Evolutionary conservation across 1,284 basidiomycete species (phyloP), one percentile per base, ranked within the genome.

Genomic region (Amylostereum areolatum): DNA sequence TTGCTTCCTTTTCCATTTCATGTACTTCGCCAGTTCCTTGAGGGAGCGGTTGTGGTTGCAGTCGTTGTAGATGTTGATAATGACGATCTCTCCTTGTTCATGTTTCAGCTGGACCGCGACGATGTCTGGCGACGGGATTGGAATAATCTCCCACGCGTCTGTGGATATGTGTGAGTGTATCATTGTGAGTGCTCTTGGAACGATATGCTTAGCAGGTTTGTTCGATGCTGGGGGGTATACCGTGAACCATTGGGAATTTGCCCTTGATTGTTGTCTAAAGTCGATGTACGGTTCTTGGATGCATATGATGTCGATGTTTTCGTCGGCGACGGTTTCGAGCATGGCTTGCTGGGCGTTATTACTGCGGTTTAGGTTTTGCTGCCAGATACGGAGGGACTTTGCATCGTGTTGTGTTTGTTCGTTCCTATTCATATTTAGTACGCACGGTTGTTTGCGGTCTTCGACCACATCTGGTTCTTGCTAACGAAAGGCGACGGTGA

Each of bases 51-150:
- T 28, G 25, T 43, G 5, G 24, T 8, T n/a, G 41, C 41, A 43
- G 28, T 32, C 35, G n/a, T 48, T 48, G 25, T 48, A 48, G 30
- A 48, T 48, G 18, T 48, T 48, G 39, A 48, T 42, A 1, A 48
- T 4, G 1, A 40, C 42, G 5, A 49, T 18, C 5, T 43, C 11
- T 1, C 47, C 47, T 4, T 18, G 44, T 4, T 1, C 25, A 4
- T 42, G 42, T 9, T 32, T 28, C 18, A 43, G 12, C 29, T 44
- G 41, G 1, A 49, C 25, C 1, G 29, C 42, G 5, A 28, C 24
- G 2, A 49, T 42, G 29, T 49, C 47, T 1, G n/a, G 12, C 2
- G 18, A 25, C 2, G 41, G 41, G 18, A 49, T 29, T n/a, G 36
- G 35, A 1, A 48, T 6, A 0, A 9, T 35, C 1, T 29, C 12